Conservation (phyloP, 306 rosid genomes). For the Castanopsis chinensis region DNA sequence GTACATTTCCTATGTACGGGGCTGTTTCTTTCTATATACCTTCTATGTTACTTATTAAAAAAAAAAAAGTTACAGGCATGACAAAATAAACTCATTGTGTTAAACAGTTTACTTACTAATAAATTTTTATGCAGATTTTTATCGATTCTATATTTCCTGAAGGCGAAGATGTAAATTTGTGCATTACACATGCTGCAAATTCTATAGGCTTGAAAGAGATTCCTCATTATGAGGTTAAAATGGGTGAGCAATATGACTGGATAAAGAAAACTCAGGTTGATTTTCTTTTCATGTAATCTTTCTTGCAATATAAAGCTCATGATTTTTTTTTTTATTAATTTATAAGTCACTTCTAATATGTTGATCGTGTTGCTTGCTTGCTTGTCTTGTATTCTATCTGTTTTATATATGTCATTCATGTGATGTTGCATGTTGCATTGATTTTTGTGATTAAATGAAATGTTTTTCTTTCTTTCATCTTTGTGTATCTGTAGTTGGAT, state of each 20-base stretch:
- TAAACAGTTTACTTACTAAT: neutral
- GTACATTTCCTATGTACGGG: no score
- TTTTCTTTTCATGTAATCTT: constrained; percentile 5
- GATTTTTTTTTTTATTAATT: neutral
- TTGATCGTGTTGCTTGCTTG: neutral
- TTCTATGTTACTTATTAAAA: no score
- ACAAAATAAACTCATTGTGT: neutral
- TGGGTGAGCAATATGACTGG: constrained; percentile 72
- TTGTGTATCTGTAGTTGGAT: neutral
- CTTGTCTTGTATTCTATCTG: neutral
- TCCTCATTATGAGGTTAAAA: constrained; percentile 60
- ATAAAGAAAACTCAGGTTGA: constrained; percentile 66
- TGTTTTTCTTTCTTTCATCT: neutral
- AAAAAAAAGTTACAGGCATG: neutral
- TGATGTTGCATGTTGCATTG: neutral
- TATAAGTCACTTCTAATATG: neutral
- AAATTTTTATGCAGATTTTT: constrained; percentile 48
- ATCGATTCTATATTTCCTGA: constrained; percentile 64
- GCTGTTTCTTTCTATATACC: no score
- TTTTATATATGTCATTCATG: neutral
- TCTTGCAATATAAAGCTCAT: neutral
- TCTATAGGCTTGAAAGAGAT: constrained; percentile 80
- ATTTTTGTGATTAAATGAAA: neutral
- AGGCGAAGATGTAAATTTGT: constrained; percentile 49
- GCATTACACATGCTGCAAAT: constrained; percentile 70